Evolutionary conservation across 1,284 basidiomycete genomes (phyloP), one percentile per base, ranked within the genome.

Genomic region (Neolentinus lepideus): DNA sequence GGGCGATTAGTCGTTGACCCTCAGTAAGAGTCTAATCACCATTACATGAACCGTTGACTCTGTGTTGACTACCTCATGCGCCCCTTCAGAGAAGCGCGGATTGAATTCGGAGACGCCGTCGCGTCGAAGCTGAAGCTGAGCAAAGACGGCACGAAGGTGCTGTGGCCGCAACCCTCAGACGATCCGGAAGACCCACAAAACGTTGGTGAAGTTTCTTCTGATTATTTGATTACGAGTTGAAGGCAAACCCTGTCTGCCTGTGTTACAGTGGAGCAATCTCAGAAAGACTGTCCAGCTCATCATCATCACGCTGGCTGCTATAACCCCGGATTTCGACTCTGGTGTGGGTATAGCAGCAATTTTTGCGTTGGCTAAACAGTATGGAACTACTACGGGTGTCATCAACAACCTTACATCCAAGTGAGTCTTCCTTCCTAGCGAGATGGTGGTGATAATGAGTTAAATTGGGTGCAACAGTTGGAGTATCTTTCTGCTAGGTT

Each of bases 301-400:
- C 38, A 82, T 86, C 57, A 72, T 84, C 56, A 85, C 84, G 0
- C 64, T 86, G 35, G 83, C 85, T 6, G 81, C 85, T 2, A 79
- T 87, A 43, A 79, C 85, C 10, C 85, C 85, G 0, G 85, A 86
- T 62, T 86, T 87, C 59, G 81, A 84, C 60, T 85, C 83, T 11
- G 83, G 80, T 0, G 83, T 84, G 57, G 80, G 80, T 60, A 84
- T 84, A 60, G 79, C 82, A 11, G 67, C 71, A 2, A 76, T 88
- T 29, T 88, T 86, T 61, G 73, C 76, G 2, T 70, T 88, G 14
- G 84, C 84, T 0, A 59, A 66, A 21, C 75, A 84, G 58, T 87
- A 74, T 63, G 54, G 82, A 54, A 86, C 85, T 1, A 84, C 76
- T 0, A 70, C 82, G 0, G 76, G 72, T 6, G 73, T 73, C 1